phyloP scores from a whole-genome alignment of 2,329 filamentous ascomycete species.

The Exophiala sp. region DNA sequence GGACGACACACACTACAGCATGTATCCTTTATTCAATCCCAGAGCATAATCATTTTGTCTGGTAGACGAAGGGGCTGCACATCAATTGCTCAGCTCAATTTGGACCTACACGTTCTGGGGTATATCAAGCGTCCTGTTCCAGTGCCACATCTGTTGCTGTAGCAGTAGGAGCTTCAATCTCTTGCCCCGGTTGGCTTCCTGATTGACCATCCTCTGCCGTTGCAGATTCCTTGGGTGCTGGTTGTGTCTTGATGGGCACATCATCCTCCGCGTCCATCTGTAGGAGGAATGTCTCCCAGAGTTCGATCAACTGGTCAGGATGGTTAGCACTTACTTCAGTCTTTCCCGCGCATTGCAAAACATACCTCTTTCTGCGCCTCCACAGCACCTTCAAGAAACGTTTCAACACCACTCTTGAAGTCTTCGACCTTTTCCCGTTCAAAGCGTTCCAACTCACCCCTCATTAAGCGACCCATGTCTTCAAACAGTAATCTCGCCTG shows the following conservation, averaged over 20 bases:
- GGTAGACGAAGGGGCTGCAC: neutral
- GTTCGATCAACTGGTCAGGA: constrained; percentile 68
- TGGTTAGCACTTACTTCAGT: constrained; percentile 8
- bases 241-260: constrained; percentile 29
- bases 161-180: constrained; percentile 8
- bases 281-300: constrained; percentile 98
- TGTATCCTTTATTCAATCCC: neutral
- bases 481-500: constrained; percentile 87
- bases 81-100: neutral
- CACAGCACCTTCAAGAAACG: constrained; percentile 91
- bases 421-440: constrained; percentile 98
- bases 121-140: constrained; percentile 24
- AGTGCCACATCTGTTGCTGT: constrained; percentile 26
- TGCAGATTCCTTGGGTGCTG: constrained; percentile 1
- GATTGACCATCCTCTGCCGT: constrained; percentile 3
- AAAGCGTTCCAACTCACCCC: constrained; percentile 83
- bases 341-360: constrained; percentile 20
- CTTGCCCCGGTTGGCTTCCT: constrained; percentile 1
- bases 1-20: neutral
- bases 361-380: constrained; percentile 97
- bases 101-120: neutral
- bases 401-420: constrained; percentile 97
- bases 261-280: constrained; percentile 88
- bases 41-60: neutral
- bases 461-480: constrained; percentile 94